Percentiles rank a stretch among this genome's conserved stretches.
phyloP scores from a whole-genome alignment of 306 rosid species.

The Castanea crenata region DNA sequence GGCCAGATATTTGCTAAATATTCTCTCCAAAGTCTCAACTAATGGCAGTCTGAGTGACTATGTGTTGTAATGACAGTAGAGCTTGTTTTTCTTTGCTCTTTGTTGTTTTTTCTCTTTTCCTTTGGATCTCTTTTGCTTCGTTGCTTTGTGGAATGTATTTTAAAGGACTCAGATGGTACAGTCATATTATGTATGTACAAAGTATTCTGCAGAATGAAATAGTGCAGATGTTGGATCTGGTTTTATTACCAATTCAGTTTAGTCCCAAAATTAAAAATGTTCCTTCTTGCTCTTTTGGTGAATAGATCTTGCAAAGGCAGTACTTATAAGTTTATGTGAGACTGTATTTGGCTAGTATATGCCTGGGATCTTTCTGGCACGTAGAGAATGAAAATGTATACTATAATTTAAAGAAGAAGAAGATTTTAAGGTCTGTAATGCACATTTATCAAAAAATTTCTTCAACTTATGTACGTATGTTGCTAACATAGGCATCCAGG shows the following conservation, averaged over 20 bases:
- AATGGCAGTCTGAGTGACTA: neutral
- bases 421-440: no score
- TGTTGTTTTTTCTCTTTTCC: neutral
- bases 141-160: neutral
- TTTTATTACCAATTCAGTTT: neutral
- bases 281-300: neutral
- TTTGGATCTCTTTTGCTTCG: neutral
- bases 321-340: neutral
- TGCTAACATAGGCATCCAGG: no score
- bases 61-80: conserved; percentile 10
- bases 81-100: conserved; percentile 13
- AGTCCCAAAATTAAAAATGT: neutral
- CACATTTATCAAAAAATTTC: no score
- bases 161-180: neutral
- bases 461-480: no score
- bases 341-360: neutral
- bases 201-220: conserved; percentile 4
- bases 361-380: neutral
- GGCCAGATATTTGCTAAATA: conserved; percentile 74
- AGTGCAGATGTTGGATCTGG: conserved; percentile 14
- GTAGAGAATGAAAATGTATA: neutral
- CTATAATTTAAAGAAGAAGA: neutral
- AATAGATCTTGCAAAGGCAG: neutral
- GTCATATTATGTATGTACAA: neutral
- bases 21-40: neutral